A percentile compares a stretch with the other conserved stretches of the same genome.
phyloP scores from a whole-genome alignment of 1,139 yeast species.

The Hyphopichia burtonii region DNA sequence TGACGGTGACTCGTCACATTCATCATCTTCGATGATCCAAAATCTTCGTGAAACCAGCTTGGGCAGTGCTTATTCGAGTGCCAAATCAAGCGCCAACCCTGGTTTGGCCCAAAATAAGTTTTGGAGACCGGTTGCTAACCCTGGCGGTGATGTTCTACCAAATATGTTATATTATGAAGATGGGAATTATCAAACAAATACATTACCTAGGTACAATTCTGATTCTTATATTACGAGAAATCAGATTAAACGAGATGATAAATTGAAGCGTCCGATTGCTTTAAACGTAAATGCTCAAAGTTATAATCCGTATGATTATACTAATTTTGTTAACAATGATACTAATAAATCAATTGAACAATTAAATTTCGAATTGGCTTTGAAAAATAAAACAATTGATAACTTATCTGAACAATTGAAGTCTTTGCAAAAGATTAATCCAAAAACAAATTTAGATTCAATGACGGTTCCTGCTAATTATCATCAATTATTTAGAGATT shows the following conservation, averaged over 20 bases:
- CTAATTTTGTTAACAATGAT: neutral
- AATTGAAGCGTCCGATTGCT: neutral
- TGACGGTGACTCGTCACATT: slow-evolving; percentile 2
- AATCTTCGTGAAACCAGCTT: neutral
- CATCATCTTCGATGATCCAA: neutral
- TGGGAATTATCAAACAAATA: neutral
- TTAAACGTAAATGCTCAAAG: slow-evolving; percentile 2
- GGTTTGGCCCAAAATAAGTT: neutral
- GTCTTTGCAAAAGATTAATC: slow-evolving; percentile 13
- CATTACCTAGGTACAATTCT: slow-evolving; percentile 1
- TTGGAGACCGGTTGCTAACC: neutral
- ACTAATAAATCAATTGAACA: slow-evolving; percentile 13
- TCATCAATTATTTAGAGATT: slow-evolving; percentile 47
- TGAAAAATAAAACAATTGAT: slow-evolving; percentile 36
- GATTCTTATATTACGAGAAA: neutral
- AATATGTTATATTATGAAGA: neutral
- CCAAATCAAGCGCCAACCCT: neutral
- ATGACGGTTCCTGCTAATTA: slow-evolving; percentile 39
- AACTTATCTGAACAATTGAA: slow-evolving; percentile 33
- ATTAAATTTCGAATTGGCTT: slow-evolving; percentile 30
- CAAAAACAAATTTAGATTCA: slow-evolving; percentile 6
- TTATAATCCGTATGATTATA: neutral
- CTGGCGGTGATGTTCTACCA: neutral
- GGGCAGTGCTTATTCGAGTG: neutral
- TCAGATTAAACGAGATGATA: too few species aligned